Conservation (phyloP, 2,329 filamentous ascomycete species). For the Penicillium sp. region DNA sequence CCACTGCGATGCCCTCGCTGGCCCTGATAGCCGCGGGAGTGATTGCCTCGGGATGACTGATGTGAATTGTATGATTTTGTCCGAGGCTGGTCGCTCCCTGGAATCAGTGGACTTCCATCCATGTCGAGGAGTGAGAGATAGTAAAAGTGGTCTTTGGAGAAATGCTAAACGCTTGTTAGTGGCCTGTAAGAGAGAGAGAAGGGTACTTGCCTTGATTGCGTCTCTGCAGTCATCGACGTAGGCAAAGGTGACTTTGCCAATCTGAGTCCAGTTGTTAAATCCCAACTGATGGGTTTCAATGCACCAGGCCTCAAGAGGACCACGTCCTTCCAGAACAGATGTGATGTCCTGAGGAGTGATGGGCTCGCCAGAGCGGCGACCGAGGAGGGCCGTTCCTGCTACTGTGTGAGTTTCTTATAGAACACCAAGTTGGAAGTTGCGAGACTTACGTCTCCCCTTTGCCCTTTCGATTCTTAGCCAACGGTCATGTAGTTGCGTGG, state of each 20-base stretch:
- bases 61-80: background rate
- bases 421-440: background rate
- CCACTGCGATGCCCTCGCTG: slow-evolving; percentile 4
- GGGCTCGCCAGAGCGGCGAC: slow-evolving; percentile 9
- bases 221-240: slow-evolving; percentile 24
- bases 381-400: slow-evolving; percentile 18
- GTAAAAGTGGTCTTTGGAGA: slow-evolving; percentile 14
- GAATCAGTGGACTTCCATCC: slow-evolving; percentile 12
- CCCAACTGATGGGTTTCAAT: slow-evolving; percentile 5
- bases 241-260: slow-evolving; percentile 22
- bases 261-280: slow-evolving; percentile 1
- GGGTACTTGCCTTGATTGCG: slow-evolving; percentile 21
- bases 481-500: slow-evolving; percentile 14
- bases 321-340: slow-evolving; percentile 10
- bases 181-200: background rate
- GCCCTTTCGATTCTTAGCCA: slow-evolving; percentile 18
- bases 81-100: background rate
- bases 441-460: slow-evolving; percentile 18
- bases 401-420: background rate
- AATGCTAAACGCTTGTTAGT: slow-evolving; percentile 8
- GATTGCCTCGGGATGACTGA: background rate
- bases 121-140: slow-evolving; percentile 17
- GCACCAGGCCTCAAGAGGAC: slow-evolving; percentile 13
- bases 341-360: slow-evolving; percentile 9
- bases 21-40: background rate